A percentile compares a stretch with the other conserved stretches of the same genome.
Conservation (phyloP, 1,284 basidiomycete species). For the Sanghuangporus weigelae region DNA sequence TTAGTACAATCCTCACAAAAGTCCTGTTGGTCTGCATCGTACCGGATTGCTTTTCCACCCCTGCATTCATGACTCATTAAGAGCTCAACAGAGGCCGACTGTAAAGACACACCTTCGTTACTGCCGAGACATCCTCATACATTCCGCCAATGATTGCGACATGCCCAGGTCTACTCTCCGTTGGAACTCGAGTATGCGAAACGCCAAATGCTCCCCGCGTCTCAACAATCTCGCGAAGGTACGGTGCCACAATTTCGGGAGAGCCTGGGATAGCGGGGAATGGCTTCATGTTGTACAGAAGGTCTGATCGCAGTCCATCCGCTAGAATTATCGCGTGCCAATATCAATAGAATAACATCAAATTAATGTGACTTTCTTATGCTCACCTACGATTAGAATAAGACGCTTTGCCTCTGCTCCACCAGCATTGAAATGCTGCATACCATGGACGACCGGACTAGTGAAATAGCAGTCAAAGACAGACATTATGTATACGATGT, state of each 20-base stretch:
- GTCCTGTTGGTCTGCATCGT: conserved; percentile 20
- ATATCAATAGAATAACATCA: not conserved
- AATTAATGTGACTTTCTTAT: not conserved
- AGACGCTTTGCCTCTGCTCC: conserved; percentile 61
- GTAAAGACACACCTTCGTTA: conserved; percentile 59
- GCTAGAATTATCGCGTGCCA: conserved; percentile 35
- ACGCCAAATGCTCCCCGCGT: conserved; percentile 75
- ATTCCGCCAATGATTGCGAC: conserved; percentile 90
- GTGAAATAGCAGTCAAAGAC: conserved; percentile 92
- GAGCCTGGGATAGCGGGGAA: conserved; percentile 45
- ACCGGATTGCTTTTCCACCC: conserved; percentile 91
- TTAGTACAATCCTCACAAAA: not conserved
- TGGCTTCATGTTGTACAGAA: conserved; percentile 63
- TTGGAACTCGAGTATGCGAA: conserved; percentile 85
- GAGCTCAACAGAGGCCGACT: not conserved
- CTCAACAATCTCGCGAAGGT: conserved; percentile 64
- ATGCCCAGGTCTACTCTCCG: conserved; percentile 85
- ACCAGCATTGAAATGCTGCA: conserved; percentile 47
- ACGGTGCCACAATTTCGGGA: conserved; percentile 69
- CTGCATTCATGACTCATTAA: conserved; percentile 30
- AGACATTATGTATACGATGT: conserved; percentile 65
- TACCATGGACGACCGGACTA: conserved; percentile 72
- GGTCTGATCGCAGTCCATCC: conserved; percentile 81
- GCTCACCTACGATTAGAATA: conserved; percentile 75
- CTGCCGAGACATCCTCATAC: conserved; percentile 91